Evolutionary conservation across 2,329 filamentous ascomycete species (phyloP).

Genomic region (Lecanicillium sp.): DNA sequence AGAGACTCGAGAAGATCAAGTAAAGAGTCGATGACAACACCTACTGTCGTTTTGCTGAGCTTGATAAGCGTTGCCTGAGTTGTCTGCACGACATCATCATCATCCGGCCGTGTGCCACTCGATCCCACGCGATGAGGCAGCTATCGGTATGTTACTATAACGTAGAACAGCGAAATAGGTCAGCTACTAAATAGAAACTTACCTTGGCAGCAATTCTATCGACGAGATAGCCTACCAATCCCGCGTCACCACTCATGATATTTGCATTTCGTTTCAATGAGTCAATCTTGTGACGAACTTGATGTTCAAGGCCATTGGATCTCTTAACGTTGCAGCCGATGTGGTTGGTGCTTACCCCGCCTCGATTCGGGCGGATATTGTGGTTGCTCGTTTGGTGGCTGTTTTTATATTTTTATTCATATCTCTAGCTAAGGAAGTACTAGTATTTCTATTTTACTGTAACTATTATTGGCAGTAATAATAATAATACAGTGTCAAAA

Average conservation of each 20-base stretch:
- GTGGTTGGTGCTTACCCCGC: too few species aligned
- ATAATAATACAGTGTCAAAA: too few species aligned
- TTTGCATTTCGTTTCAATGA: constrained; percentile 3
- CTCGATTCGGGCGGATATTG: too few species aligned
- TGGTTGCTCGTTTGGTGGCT: too few species aligned
- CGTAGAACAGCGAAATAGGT: neutral
- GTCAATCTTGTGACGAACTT: too few species aligned
- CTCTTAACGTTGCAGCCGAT: too few species aligned
- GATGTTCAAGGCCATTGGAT: too few species aligned
- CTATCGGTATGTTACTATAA: constrained; percentile 27
- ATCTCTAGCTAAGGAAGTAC: too few species aligned
- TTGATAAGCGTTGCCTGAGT: constrained; percentile 57
- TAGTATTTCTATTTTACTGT: too few species aligned
- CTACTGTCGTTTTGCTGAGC: constrained; percentile 49
- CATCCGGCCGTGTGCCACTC: constrained; percentile 47
- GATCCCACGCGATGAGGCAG: constrained; percentile 59
- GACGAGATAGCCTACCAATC: constrained; percentile 51
- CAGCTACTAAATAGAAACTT: constrained; percentile 22
- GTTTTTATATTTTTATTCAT: too few species aligned
- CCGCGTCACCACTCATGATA: constrained; percentile 49
- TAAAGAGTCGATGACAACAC: constrained; percentile 50
- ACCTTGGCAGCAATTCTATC: constrained; percentile 55
- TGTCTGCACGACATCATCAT: constrained; percentile 56
- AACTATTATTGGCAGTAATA: too few species aligned
- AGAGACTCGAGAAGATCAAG: constrained; percentile 54